Percentiles rank a stretch among this genome's conserved stretches.
Evolutionary conservation across 495 filamentous ascomycete genomes (phyloP).

Genomic region (Neurospora tetrasperma): DNA sequence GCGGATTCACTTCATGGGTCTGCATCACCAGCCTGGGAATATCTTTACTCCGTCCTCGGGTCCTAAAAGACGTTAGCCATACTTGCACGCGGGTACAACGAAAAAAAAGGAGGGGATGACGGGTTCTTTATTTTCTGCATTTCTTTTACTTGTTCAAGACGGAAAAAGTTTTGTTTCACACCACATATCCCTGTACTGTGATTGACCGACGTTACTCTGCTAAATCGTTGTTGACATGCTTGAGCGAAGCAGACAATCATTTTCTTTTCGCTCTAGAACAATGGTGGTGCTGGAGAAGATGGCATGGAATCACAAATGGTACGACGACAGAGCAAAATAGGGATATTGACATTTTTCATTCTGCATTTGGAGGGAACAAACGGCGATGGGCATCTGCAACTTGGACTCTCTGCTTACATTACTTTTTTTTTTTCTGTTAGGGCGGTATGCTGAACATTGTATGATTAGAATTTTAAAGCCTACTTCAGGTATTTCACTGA

Average conservation of each 20-base stretch:
- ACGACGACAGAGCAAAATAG: not conserved
- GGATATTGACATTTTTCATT: not conserved
- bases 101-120: not conserved
- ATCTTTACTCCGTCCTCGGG: not conserved
- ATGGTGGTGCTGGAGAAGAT: not conserved
- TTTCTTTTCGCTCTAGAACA: not conserved
- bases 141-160: not conserved
- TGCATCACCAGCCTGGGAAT: not conserved
- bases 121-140: not conserved
- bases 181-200: not conserved
- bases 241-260: not conserved
- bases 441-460: not conserved
- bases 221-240: not conserved
- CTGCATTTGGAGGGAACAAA: not conserved
- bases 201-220: not conserved
- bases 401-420: not conserved
- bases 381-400: not conserved
- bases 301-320: not conserved
- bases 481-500: not conserved
- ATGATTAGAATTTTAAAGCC: not conserved
- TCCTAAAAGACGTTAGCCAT: not conserved
- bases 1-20: not conserved
- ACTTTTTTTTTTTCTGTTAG: not conserved
- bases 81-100: not conserved
- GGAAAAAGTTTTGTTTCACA: not conserved